phyloP scores from a whole-genome alignment of 371 early-diverging fungal genomes.

The Circinella minor region DNA sequence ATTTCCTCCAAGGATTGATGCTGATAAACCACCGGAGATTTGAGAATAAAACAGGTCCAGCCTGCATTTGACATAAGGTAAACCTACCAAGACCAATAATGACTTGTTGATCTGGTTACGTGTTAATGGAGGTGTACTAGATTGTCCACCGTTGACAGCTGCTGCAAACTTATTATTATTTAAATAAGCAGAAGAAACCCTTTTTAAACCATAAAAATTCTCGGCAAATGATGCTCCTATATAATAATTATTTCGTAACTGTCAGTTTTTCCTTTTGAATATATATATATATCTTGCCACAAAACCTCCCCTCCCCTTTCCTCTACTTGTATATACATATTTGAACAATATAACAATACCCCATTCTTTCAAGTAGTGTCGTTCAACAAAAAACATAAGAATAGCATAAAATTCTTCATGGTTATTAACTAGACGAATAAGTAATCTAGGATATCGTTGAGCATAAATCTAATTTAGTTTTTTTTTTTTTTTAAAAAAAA shows the following conservation, averaged over 20 bases:
- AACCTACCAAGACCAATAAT: conserved; percentile 69
- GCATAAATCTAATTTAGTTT: conserved; percentile 71
- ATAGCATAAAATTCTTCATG: conserved; percentile 82
- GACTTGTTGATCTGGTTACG: conserved; percentile 64
- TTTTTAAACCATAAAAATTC: conserved; percentile 89
- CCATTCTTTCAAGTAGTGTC: conserved; percentile 82
- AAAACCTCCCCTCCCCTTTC: too few relatives aligned
- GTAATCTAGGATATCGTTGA: conserved; percentile 85
- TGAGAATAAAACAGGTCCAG: conserved; percentile 77
- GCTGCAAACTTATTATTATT: conserved; percentile 24
- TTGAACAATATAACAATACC: conserved; percentile 41
- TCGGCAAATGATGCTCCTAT: conserved; percentile 87
- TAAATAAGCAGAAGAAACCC: conserved; percentile 53
- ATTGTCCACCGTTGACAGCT: conserved; percentile 14
- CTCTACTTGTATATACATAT: too few relatives aligned
- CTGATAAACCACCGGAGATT: conserved; percentile 69
- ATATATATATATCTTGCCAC: too few relatives aligned
- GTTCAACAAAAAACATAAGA: conserved; percentile 79
- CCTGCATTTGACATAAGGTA: conserved; percentile 79
- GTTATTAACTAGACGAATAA: conserved; percentile 76
- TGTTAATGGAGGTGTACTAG: conserved; percentile 40
- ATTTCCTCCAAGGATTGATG: conserved; percentile 67
- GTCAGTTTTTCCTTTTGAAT: neutral
- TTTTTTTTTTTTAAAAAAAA: neutral
- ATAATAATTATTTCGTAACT: neutral